phyloP scores from a whole-genome alignment of 768 basidiomycete species.

The Phanerodontia chrysosporium region DNA sequence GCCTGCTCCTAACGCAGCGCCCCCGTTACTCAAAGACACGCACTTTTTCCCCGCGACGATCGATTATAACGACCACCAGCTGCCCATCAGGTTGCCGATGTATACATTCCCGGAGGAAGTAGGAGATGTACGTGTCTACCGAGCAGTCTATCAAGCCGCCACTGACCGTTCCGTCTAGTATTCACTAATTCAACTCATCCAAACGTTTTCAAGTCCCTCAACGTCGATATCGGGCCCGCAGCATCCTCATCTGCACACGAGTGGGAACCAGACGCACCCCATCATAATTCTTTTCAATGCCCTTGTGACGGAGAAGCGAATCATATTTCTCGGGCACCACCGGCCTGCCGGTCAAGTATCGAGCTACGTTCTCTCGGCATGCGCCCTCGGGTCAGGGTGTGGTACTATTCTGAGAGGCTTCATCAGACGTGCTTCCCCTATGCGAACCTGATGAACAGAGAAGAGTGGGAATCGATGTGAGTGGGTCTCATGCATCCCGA shows the following conservation, averaged over 20 bases:
- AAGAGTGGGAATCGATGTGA: conserved; percentile 88
- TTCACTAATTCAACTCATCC: conserved; percentile 85
- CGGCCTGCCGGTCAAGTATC: conserved; percentile 89
- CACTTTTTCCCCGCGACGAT: conserved; percentile 90
- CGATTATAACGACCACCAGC: conserved; percentile 72
- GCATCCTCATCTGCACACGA: conserved; percentile 93
- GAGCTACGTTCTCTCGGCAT: conserved; percentile 88
- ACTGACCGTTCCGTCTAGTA: conserved; percentile 62
- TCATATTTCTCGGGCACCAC: conserved; percentile 90
- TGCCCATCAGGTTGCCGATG: conserved; percentile 90
- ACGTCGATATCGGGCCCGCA: conserved; percentile 65
- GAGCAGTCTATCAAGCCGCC: no score
- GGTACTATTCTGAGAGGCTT: conserved; percentile 82
- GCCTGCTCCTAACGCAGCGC: conserved; percentile 13
- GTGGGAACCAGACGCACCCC: conserved; percentile 85
- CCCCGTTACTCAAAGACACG: conserved; percentile 66
- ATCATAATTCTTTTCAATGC: conserved; percentile 96
- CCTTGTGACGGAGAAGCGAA: conserved; percentile 90
- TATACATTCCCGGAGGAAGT: conserved; percentile 92
- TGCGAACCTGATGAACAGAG: conserved; percentile 81
- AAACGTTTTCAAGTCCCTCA: conserved; percentile 65
- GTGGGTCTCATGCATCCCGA: conserved; percentile 23
- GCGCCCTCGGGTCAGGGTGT: conserved; percentile 88
- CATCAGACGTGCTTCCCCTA: conserved; percentile 94
- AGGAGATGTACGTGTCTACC: conserved; percentile 79